These are phyloP conservation scores for Ogataea henricii DNA, from an alignment of 805 yeast species.

Conservation along the genomic window DNA sequence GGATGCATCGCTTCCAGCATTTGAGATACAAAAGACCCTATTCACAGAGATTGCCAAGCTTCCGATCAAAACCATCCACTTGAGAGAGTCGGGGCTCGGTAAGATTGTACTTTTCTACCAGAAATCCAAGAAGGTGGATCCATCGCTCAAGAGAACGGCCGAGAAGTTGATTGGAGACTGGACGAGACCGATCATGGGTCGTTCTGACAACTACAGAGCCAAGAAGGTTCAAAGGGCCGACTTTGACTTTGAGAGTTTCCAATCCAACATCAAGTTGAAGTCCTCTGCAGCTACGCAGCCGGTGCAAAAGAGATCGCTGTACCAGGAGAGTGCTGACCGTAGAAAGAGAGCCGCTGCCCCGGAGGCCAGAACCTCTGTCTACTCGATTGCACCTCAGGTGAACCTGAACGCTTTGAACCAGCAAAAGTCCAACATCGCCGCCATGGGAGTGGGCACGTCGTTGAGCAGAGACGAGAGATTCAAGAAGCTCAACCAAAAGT, in stretches of 20 bases:
- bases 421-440: constrained; percentile 39
- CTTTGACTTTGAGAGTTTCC: constrained; percentile 61
- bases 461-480: constrained; percentile 73
- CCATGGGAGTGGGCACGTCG: constrained; percentile 52
- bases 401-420: constrained; percentile 47
- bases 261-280: constrained; percentile 39
- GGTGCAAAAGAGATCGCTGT: constrained; percentile 56
- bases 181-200: constrained; percentile 97
- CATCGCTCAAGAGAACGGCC: constrained; percentile 80
- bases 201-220: constrained; percentile 92
- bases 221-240: constrained; percentile 68
- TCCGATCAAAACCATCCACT: constrained; percentile 94
- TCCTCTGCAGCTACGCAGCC: constrained; percentile 33
- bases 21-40: constrained; percentile 88
- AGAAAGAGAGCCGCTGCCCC: constrained; percentile 96
- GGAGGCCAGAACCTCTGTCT: constrained; percentile 83
- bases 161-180: constrained; percentile 93
- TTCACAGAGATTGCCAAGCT: constrained; percentile 71
- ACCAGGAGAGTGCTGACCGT: constrained; percentile 88
- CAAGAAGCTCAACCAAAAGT: constrained; percentile 69
- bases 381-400: constrained; percentile 86
- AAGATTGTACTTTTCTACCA: constrained; percentile 93
- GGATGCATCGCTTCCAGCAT: constrained; percentile 96
- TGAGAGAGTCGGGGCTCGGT: constrained; percentile 93
- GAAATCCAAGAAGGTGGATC: constrained; percentile 85